phyloP scores from a whole-genome alignment of 2,329 filamentous ascomycete genomes.

The Aspergillus amoenus region DNA sequence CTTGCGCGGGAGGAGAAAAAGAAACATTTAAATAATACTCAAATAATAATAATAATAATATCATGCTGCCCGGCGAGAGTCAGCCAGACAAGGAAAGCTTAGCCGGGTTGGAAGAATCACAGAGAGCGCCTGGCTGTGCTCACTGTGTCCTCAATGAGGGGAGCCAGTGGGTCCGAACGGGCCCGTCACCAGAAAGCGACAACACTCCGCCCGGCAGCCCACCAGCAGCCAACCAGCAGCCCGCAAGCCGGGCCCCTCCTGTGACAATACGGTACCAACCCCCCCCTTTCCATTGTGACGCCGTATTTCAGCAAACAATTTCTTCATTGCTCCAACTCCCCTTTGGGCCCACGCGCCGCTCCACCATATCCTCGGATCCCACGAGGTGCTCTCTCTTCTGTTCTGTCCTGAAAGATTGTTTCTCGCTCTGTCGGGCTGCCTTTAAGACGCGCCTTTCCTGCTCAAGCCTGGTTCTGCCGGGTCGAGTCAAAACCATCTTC shows the following conservation, averaged over 20 bases:
- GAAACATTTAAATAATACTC: slow-evolving; percentile 4
- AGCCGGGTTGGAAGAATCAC: slow-evolving; percentile 16
- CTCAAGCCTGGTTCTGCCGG: slow-evolving; percentile 28
- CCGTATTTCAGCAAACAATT: slow-evolving; percentile 13
- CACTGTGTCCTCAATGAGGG: slow-evolving; percentile 16
- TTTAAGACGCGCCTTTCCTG: slow-evolving; percentile 30
- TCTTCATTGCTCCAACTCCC: slow-evolving; percentile 8
- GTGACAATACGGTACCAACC: slow-evolving; percentile 18
- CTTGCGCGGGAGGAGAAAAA: not conserved
- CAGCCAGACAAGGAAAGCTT: slow-evolving; percentile 25
- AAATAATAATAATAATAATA: slow-evolving; percentile 8
- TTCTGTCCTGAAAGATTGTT: slow-evolving; percentile 10
- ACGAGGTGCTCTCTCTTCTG: slow-evolving; percentile 33
- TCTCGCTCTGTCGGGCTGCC: slow-evolving; percentile 18
- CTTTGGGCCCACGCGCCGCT: slow-evolving; percentile 29
- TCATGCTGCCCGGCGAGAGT: not conserved
- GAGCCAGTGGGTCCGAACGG: slow-evolving; percentile 23
- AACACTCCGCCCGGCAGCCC: slow-evolving; percentile 18
- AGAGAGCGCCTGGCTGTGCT: not conserved
- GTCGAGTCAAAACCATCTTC: slow-evolving; percentile 27
- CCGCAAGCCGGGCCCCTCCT: slow-evolving; percentile 6
- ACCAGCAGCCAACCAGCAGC: slow-evolving; percentile 11
- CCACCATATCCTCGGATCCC: slow-evolving; percentile 40
- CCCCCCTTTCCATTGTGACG: slow-evolving; percentile 17
- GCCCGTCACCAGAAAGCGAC: slow-evolving; percentile 26